Evolutionary conservation across 2,329 filamentous ascomycete genomes (phyloP), one percentile per base, ranked within the genome.

Genomic region (Massarina eburnea): DNA sequence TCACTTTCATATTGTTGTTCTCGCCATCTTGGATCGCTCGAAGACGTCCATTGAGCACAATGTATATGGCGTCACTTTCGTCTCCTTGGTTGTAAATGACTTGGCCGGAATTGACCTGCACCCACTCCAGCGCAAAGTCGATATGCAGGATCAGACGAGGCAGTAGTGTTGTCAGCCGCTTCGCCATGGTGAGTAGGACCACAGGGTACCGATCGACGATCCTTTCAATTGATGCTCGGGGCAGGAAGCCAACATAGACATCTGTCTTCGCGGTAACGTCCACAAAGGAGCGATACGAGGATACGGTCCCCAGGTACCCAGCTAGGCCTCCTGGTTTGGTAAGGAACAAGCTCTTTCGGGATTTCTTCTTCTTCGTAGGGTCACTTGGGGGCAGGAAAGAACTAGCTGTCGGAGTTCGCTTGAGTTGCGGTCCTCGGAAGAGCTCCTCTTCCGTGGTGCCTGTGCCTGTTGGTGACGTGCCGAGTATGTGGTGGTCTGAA

Each of bases 181-280:
- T 99, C 1, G 94, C 94, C 86, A 99, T 91, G 0, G 95, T 99
- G 36, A 99, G 76, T 8, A 99, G 75, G 3, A 97, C 88, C 32
- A 96, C 89, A 0, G 94, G 94, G 63, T 96, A 94, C 55, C 84
- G 85, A 55, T 99, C 94, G 1, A 95, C 90, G 37, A 99, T 94
- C 54, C 91, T 82, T 65, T 99, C 94, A 21, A 99, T 78, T 0
- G 91, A 88, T 0, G 84, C 80, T 22, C 91, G 81, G 0, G 94
- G 94, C 10, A 99, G 75, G 55, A 99, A 99, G 1, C 94, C 94
- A 12, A 99, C 94, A 61, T 96, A 97, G 2, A 97, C 94, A 71
- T 99, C 94, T 0, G 95, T 99, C 73, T 97, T 97, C 3, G 94
- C 95, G 29, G 92, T 88, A 1, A 99, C 91, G 64, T 97, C 92